Evolutionary conservation across 441 rosid genomes (phyloP), one percentile per base, ranked within the genome.

Genomic region (Cnidoscolus chayamansa): DNA sequence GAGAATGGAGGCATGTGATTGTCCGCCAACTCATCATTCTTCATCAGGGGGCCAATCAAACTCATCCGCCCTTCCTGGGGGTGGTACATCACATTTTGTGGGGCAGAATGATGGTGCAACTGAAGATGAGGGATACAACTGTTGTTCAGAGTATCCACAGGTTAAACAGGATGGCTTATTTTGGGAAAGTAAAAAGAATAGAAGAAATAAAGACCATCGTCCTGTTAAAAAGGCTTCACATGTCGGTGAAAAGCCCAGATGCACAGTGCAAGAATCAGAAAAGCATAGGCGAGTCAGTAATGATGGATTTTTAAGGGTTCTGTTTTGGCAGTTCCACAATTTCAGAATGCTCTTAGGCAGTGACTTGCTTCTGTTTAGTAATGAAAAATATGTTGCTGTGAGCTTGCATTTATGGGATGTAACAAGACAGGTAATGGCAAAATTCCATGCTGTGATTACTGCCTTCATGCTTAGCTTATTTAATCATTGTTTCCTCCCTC

Each of bases 1-100:
- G 68, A 87, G 98, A 76, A 78, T 90, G 97, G 98, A 94, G 86
- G 97, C 97, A 35, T 94, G 98, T 89, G 98, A 94, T 83, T 88
- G 92, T 57, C 98, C 98, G 2, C 97, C 94, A 15, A 75, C 84
- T n/a, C 87, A 90, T 85, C 84, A 78, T 13, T 69, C 84, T 35
- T 76, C 83, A 17, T 50, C 87, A 20, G 86, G 84, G 81, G 79
- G 77, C 71, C 84, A 82, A 61, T 77, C 90, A 31, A 79, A 77
- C 63, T 81, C 97, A 30, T 83, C 95, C 65, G 89, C 84, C 66
- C 86, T 90, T 56, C 93, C 90, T 30, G 87, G 83, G 37, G 77
- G 79, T 72, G 83, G 72, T 68, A 78, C 77, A 43, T 80, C 90
- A 40, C 78, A 75, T 59, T 76, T 75, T 81, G 79, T 82, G 73